Base-by-base conservation (phyloP, 495 filamentous ascomycete genomes). In the Xylaria longipes region DNA sequence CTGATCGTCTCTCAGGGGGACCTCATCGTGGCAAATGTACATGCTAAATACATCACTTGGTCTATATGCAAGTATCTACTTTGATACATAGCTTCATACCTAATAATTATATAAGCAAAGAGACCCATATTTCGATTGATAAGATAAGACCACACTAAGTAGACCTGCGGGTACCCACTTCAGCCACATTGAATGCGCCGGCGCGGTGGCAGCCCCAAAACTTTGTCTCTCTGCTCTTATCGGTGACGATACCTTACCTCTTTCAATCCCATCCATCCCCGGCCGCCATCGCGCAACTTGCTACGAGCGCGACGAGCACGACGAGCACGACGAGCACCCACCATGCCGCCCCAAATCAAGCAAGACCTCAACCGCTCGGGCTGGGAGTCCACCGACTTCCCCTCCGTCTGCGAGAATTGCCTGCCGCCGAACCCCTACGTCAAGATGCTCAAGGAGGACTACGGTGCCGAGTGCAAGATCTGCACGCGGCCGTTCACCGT, bases 391-490 rank as follows among this genome's bases (percentile, higher is more conserved):
- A 97, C 96, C 31, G 94, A 92, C 83, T 91, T 91, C 78, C 90
- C 89, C 41, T 89, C 88, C 5, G 86, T 91, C 48, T 90, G 87
- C 80, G 87, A 89, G 73, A 85, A 83, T 78, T 99, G 97, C 79
- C 90, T 99, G 6, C 95, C 96, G 45, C 94, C 97, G 69, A 98
- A 98, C 78, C 96, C 94, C 6, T 98, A 97, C 80, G 96, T 99
- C 54, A 95, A 98, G 80, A 98, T 99, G 94, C 86, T 98, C 58
- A 99, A 99, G 80, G 93, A 97, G 78, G 95, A 98, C 79, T 87
- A 94, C 72, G 96, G 94, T 73, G 91, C 91, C 73, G 87, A 90
- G 79, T 92, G 90, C 85, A 91, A 93, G 83, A 86, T 93, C 74
- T 99, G 96, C 81, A 98, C 97, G 31, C 91, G 96, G 31, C 96